These are phyloP conservation scores for Stevia rebaudiana DNA, from an alignment of 140 eudicot species.

Conservation along the genomic window DNA sequence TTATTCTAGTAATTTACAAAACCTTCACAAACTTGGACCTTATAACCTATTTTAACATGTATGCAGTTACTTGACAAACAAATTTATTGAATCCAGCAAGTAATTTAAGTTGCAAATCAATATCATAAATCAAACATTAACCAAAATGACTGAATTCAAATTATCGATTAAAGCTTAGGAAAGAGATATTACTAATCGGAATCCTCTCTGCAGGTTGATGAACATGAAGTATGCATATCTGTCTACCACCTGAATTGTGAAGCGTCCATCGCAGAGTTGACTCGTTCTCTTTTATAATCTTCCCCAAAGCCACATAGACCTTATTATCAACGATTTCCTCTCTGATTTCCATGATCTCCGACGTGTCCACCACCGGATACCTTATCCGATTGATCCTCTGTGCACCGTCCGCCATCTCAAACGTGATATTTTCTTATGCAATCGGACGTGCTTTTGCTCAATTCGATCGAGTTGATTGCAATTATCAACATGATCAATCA, in stretches of 20 bases:
- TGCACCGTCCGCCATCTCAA: slow-evolving; percentile 4
- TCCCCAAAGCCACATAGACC: slow-evolving; percentile 61
- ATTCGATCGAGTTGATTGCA: not conserved
- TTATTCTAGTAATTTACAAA: too few relatives aligned
- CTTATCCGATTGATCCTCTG: slow-evolving; percentile 22
- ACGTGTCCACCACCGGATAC: slow-evolving; percentile 34
- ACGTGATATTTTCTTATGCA: not conserved
- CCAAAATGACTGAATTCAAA: slow-evolving; percentile 1
- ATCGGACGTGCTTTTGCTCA: not conserved
- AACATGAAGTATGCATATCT: slow-evolving; percentile 64
- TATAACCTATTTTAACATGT: not conserved
- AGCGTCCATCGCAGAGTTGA: slow-evolving; percentile 56
- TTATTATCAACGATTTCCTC: slow-evolving; percentile 32
- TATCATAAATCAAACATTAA: not conserved
- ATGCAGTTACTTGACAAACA: not conserved
- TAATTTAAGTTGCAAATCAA: not conserved
- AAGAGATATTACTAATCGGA: slow-evolving; percentile 37
- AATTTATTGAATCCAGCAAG: not conserved
- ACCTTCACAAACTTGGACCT: not conserved
- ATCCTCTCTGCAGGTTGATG: slow-evolving; percentile 70
- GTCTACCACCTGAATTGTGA: slow-evolving; percentile 46
- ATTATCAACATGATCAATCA: not conserved
- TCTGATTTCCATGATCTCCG: slow-evolving; percentile 15
- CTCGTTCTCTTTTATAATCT: slow-evolving; percentile 37
- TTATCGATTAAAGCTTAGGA: not conserved